Evolutionary conservation across 305 asterid genomes (phyloP).

Genomic region (Fraxinus velutina): DNA sequence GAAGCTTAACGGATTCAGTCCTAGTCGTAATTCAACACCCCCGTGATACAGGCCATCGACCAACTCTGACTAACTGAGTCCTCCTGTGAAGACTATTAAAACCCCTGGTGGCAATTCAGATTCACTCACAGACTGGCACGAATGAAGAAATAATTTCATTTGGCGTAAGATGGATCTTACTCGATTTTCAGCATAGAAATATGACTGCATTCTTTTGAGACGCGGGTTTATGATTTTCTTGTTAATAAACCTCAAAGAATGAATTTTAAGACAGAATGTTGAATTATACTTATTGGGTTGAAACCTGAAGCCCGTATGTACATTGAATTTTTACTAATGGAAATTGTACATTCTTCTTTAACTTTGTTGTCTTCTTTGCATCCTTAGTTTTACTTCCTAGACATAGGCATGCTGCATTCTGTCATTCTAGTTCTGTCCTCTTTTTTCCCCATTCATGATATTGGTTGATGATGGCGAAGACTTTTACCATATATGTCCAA

Average conservation of each 20-base stretch:
- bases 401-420: background rate
- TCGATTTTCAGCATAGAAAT: background rate
- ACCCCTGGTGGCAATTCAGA: background rate
- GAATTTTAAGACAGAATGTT: background rate
- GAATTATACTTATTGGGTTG: background rate
- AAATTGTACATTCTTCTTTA: slow-evolving; percentile 29
- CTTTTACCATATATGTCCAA: background rate
- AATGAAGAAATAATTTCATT: slow-evolving; percentile 5
- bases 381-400: background rate
- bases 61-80: slow-evolving; percentile 18
- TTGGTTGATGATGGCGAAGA: background rate
- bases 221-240: slow-evolving; percentile 15
- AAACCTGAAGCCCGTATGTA: slow-evolving; percentile 16
- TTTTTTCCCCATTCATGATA: background rate
- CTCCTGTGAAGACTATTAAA: background rate
- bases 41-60: slow-evolving; percentile 28
- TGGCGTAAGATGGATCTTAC: background rate
- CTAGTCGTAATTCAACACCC: slow-evolving; percentile 83
- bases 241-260: background rate
- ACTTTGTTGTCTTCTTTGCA: background rate
- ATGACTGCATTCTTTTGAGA: slow-evolving; percentile 2
- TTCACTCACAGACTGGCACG: background rate
- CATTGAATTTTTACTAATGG: slow-evolving; percentile 11
- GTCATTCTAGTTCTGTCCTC: background rate
- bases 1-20: slow-evolving; percentile 47